phyloP scores from a whole-genome alignment of 805 yeast genomes.

The Cyberlindnera petersonii region DNA sequence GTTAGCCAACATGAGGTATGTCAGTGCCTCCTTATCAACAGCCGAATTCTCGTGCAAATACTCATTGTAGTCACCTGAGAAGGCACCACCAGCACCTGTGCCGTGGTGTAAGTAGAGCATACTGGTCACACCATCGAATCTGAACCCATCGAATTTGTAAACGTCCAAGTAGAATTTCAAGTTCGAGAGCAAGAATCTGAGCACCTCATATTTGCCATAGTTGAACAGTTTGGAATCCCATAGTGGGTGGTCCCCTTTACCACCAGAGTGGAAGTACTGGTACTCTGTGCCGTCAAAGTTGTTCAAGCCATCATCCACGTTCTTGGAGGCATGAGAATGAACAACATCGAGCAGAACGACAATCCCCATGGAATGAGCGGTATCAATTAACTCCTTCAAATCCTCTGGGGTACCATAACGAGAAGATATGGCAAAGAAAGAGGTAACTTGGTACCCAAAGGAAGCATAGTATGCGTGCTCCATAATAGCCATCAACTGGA shows the following conservation, averaged over 20 bases:
- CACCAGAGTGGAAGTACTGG: constrained; percentile 92
- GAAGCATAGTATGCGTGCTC: constrained; percentile 98
- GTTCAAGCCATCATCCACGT: constrained; percentile 90
- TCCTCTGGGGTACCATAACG: constrained; percentile 96
- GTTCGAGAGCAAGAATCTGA: constrained; percentile 80
- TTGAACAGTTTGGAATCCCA: constrained; percentile 98
- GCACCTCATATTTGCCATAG: constrained; percentile 87
- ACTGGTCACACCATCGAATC: constrained; percentile 95
- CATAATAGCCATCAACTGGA: constrained; percentile 97
- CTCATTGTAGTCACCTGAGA: constrained; percentile 90
- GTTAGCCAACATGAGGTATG: constrained; percentile 89
- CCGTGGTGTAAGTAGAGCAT: constrained; percentile 95
- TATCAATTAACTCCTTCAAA: constrained; percentile 81
- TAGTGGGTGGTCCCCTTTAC: constrained; percentile 79
- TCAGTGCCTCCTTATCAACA: constrained; percentile 84
- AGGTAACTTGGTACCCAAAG: constrained; percentile 95
- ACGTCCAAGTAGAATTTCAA: constrained; percentile 79
- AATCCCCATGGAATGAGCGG: constrained; percentile 86
- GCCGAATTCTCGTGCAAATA: constrained; percentile 69
- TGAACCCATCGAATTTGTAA: constrained; percentile 87
- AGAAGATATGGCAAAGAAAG: constrained; percentile 85
- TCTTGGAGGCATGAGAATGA: constrained; percentile 94
- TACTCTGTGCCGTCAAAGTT: constrained; percentile 93
- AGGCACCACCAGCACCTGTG: constrained; percentile 73
- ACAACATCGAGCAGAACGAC: constrained; percentile 87